Percentiles rank a stretch among this genome's conserved stretches.
These are phyloP conservation scores for Chaetomium cochliodes DNA, from an alignment of 495 filamentous ascomycete species.

Conservation along the genomic window DNA sequence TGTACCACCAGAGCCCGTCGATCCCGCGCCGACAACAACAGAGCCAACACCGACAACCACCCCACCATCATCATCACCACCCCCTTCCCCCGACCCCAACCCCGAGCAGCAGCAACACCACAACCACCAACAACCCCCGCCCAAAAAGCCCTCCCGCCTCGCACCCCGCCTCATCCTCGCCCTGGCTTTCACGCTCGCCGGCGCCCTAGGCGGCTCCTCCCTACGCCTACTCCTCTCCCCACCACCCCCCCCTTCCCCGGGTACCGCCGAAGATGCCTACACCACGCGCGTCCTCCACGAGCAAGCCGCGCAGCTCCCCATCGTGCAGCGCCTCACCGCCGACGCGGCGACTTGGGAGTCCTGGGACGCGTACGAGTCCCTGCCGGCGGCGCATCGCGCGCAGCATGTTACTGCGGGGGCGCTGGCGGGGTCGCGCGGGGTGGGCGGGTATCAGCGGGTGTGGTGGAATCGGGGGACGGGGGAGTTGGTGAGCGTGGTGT, in stretches of 20 bases:
- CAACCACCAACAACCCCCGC: not conserved
- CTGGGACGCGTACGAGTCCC: constrained; percentile 56
- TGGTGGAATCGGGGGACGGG: constrained; percentile 44
- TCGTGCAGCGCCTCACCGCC: constrained; percentile 53
- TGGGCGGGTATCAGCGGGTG: constrained; percentile 52
- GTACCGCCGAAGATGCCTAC: constrained; percentile 38
- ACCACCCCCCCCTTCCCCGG: constrained; percentile 41
- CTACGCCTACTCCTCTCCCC: constrained; percentile 34
- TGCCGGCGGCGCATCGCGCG: constrained; percentile 38
- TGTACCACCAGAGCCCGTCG: not conserved
- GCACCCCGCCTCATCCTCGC: constrained; percentile 28
- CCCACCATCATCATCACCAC: not conserved
- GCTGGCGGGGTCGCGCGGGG: constrained; percentile 43
- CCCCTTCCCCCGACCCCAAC: not conserved
- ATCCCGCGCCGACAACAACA: not conserved
- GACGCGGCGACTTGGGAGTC: constrained; percentile 53
- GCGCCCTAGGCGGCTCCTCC: constrained; percentile 20
- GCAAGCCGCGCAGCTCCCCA: constrained; percentile 45
- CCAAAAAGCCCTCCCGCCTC: constrained; percentile 45
- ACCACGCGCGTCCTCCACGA: constrained; percentile 35
- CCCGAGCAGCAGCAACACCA: not conserved
- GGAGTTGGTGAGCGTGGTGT: constrained; percentile 54
- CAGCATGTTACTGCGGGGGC: constrained; percentile 48
- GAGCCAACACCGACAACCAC: constrained; percentile 5
- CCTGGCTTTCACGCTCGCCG: constrained; percentile 41